Conservation (phyloP, 2,329 filamentous ascomycete species). For the Metarhizium humberi region DNA sequence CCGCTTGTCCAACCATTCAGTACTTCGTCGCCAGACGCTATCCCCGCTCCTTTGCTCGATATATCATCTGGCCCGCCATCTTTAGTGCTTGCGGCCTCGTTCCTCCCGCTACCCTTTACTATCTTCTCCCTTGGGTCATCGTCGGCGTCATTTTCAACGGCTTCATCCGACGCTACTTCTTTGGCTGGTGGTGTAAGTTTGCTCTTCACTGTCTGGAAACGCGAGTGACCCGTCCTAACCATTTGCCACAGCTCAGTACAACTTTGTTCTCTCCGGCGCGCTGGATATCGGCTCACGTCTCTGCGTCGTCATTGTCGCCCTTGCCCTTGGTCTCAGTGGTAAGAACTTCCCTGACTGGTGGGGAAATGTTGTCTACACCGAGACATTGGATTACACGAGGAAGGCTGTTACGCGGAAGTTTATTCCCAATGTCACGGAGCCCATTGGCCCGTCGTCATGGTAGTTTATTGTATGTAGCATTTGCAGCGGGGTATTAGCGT, state of each 20-base stretch:
- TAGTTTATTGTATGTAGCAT: constrained; percentile 2
- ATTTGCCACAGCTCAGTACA: constrained; percentile 28
- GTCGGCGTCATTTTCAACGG: constrained; percentile 46
- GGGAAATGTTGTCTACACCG: constrained; percentile 29
- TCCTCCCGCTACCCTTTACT: constrained; percentile 44
- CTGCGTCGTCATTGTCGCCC: constrained; percentile 40
- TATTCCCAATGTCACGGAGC: constrained; percentile 12
- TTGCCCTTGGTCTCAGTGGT: constrained; percentile 23
- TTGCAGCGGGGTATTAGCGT: background rate
- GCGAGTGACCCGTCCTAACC: background rate
- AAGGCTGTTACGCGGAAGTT: constrained; percentile 18
- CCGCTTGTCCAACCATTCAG: constrained; percentile 33
- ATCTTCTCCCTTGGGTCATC: constrained; percentile 43
- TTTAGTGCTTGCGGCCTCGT: constrained; percentile 38
- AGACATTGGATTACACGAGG: constrained; percentile 19
- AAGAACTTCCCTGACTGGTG: constrained; percentile 33
- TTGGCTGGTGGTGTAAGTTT: constrained; percentile 45
- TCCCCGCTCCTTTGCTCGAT: constrained; percentile 25
- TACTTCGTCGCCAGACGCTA: constrained; percentile 35
- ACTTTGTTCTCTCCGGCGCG: constrained; percentile 47
- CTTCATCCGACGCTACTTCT: constrained; percentile 35
- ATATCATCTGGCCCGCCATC: constrained; percentile 41
- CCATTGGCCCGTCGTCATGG: constrained; percentile 18
- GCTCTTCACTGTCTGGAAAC: no score
- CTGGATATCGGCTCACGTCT: constrained; percentile 46